Evolutionary conservation across 257 asterid genomes (phyloP).

Genomic region (Fraxinus quadrangulata): DNA sequence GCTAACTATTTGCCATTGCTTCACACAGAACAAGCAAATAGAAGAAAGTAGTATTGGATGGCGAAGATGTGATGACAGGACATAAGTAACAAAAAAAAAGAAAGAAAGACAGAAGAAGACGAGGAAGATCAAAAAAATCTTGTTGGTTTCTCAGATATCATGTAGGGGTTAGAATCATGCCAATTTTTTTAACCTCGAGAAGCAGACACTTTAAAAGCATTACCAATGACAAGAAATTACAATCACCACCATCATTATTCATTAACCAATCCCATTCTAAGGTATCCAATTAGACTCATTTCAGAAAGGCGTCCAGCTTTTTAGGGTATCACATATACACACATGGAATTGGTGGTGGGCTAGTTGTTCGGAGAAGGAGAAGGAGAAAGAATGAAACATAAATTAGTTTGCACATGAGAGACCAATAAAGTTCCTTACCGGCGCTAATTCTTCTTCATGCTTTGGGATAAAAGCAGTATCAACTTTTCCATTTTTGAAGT

Average conservation of each 20-base stretch:
- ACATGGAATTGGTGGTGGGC: neutral
- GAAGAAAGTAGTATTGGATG: neutral
- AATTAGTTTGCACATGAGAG: neutral
- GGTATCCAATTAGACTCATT: neutral
- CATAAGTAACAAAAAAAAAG: too few relatives aligned
- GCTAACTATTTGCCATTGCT: neutral
- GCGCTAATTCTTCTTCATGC: conserved; percentile 92
- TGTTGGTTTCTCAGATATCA: neutral
- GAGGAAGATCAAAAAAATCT: neutral
- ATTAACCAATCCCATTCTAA: neutral
- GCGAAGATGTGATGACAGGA: neutral
- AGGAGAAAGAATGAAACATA: conserved; percentile 1
- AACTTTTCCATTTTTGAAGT: conserved; percentile 86
- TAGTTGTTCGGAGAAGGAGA: neutral
- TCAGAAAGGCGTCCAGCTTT: neutral
- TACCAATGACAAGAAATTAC: neutral
- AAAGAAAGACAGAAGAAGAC: neutral
- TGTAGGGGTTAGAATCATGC: conserved; percentile 10
- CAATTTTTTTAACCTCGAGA: neutral
- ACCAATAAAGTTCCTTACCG: conserved; percentile 57
- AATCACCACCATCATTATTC: neutral
- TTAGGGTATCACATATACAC: neutral
- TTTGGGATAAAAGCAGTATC: conserved; percentile 98
- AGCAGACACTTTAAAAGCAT: too few relatives aligned
- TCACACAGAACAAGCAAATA: neutral